Conservation (phyloP, 768 basidiomycete species). For the Nidularia pulvinata region DNA sequence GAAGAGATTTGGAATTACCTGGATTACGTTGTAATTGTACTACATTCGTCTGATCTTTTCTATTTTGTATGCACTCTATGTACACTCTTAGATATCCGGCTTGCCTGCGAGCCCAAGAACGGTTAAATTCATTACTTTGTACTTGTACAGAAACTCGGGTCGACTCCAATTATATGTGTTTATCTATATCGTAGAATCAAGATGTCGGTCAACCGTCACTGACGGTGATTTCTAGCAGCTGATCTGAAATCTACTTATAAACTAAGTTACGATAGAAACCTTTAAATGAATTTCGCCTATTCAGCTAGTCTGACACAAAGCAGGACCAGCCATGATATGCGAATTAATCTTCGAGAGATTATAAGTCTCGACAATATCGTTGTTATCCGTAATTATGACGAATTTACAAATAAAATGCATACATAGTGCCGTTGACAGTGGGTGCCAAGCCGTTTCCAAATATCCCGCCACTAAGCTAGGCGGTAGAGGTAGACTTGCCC, state of each 20-base stretch:
- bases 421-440: conserved; percentile 54
- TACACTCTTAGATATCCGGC: too few species aligned
- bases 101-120: too few species aligned
- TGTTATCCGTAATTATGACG: conserved; percentile 44
- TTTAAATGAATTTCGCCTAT: too few species aligned
- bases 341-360: conserved; percentile 50
- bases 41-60: too few species aligned
- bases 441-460: conserved; percentile 35
- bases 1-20: conserved; percentile 5
- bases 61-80: too few species aligned
- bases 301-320: conserved; percentile 46
- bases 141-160: too few species aligned
- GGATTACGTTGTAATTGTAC: not conserved
- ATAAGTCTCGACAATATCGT: conserved; percentile 56
- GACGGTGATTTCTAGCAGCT: too few species aligned
- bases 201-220: too few species aligned
- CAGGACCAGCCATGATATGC: conserved; percentile 58
- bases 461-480: conserved; percentile 44
- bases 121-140: too few species aligned
- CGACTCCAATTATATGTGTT: too few species aligned
- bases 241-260: not conserved
- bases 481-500: conserved; percentile 39
- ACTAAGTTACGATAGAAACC: not conserved
- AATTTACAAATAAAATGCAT: conserved; percentile 28
- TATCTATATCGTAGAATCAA: too few species aligned